Evolutionary conservation across 2,329 filamentous ascomycete species (phyloP).

Genomic region (Aspergillus sp.): DNA sequence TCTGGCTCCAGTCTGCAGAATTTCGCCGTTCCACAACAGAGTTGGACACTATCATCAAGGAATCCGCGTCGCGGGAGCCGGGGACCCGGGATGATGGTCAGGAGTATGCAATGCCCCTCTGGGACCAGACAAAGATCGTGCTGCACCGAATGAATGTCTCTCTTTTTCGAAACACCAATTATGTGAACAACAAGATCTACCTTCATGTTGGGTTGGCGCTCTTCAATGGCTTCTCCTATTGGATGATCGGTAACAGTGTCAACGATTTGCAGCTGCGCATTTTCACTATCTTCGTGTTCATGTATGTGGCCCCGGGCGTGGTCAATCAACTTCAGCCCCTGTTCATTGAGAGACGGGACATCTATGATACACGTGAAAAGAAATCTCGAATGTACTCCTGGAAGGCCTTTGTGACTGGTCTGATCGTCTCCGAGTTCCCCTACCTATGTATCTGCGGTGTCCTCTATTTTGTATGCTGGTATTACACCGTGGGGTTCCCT

Average conservation of each 20-base stretch:
- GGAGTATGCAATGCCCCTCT: not conserved
- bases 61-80: not conserved
- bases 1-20: conserved; percentile 1
- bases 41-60: not conserved
- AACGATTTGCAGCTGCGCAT: not conserved
- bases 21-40: not conserved
- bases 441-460: not conserved
- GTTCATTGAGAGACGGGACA: not conserved
- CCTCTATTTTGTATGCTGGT: conserved; percentile 3
- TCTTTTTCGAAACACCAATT: not conserved
- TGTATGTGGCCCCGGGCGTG: not conserved
- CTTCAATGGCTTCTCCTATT: conserved; percentile 1
- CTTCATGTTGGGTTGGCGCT: not conserved
- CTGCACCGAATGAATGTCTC: not conserved
- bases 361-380: conserved; percentile 1
- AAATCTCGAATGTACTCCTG: not conserved
- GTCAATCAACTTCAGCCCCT: conserved; percentile 1
- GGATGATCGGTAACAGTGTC: not conserved
- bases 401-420: not conserved
- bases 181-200: not conserved
- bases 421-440: conserved; percentile 1
- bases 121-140: not conserved
- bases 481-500: not conserved
- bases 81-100: not conserved
- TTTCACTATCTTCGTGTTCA: not conserved